phyloP scores from a whole-genome alignment of 225 moss, liverwort and hornwort genomes.

The Ulota crispa region DNA sequence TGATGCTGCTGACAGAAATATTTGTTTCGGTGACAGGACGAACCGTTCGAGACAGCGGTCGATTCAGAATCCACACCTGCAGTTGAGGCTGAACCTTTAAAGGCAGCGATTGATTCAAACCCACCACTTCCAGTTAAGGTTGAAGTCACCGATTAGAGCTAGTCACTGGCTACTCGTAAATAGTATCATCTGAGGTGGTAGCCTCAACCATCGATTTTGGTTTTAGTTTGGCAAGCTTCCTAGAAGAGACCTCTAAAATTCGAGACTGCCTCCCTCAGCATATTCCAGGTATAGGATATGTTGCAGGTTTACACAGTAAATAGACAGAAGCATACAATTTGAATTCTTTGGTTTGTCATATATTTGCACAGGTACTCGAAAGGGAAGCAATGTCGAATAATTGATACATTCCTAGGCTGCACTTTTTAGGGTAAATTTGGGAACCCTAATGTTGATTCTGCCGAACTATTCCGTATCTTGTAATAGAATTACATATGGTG shows the following conservation, averaged over 20 bases:
- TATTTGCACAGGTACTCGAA: neutral
- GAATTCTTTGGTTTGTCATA: neutral
- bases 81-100: slow-evolving; percentile 31
- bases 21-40: slow-evolving; percentile 32
- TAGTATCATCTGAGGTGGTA: slow-evolving; percentile 33
- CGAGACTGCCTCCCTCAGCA: slow-evolving; percentile 6
- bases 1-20: slow-evolving; percentile 11
- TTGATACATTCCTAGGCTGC: neutral
- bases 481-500: neutral
- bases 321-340: neutral
- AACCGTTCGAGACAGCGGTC: slow-evolving; percentile 3
- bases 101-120: neutral
- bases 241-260: neutral
- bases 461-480: neutral
- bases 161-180: slow-evolving; percentile 18
- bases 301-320: neutral
- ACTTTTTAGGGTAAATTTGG: neutral
- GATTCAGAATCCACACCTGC: slow-evolving; percentile 1
- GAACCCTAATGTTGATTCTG: neutral
- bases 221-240: slow-evolving; percentile 3
- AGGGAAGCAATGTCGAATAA: neutral
- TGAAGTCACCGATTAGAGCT: slow-evolving; percentile 21
- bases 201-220: slow-evolving; percentile 34
- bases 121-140: slow-evolving; percentile 8
- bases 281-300: neutral